These are phyloP conservation scores for Mesotaenium endlicherianum DNA, from an alignment of 139 green algal species.

Conservation along the genomic window DNA sequence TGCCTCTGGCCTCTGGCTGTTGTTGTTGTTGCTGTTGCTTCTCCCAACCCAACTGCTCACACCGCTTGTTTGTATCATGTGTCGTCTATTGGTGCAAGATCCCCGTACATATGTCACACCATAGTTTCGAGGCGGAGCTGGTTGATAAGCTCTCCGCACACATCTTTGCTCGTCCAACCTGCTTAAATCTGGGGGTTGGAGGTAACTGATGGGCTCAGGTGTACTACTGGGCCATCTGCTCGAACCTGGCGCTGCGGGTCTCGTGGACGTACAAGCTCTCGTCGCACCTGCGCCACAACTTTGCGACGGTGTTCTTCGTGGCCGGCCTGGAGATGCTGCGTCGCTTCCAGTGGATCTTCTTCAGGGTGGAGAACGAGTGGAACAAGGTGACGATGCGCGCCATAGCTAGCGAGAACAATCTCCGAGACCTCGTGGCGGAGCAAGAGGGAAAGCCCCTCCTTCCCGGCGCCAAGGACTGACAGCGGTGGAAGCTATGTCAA, in stretches of 20 bases:
- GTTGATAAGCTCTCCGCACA: neutral
- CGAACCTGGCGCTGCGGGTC: constrained; percentile 78
- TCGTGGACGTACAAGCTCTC: constrained; percentile 88
- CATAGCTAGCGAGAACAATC: neutral
- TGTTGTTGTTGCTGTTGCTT: neutral
- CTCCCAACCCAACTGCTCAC: neutral
- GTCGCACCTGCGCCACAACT: constrained; percentile 67
- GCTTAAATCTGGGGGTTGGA: neutral
- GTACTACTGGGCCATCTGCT: constrained; percentile 70
- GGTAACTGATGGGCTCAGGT: constrained; percentile 35
- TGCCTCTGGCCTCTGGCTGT: neutral
- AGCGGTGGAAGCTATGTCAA: neutral
- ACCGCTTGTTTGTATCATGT: neutral
- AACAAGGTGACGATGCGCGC: constrained; percentile 42
- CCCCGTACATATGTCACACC: neutral
- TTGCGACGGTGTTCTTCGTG: constrained; percentile 61
- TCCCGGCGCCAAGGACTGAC: neutral
- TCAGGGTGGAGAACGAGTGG: constrained; percentile 74
- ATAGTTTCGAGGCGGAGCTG: neutral
- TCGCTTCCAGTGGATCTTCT: constrained; percentile 83
- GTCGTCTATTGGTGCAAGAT: neutral
- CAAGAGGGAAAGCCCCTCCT: neutral
- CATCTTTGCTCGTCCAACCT: neutral
- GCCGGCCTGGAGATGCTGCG: constrained; percentile 59
- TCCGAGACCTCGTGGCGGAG: neutral